phyloP scores from a whole-genome alignment of 495 filamentous ascomycete genomes.

The Sabuloglossum arenarium region DNA sequence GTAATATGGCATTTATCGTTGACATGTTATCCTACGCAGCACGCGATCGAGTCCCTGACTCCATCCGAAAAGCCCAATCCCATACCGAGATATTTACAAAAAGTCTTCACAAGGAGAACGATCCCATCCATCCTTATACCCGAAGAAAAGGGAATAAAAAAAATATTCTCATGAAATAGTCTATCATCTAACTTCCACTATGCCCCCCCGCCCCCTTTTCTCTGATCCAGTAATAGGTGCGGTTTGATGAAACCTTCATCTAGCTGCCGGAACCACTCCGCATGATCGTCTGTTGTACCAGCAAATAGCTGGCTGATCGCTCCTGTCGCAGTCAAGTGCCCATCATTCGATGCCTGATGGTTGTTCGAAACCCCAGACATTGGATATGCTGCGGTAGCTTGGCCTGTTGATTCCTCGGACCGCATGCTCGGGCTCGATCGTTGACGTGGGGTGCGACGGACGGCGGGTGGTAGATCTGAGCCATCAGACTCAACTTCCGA shows the following conservation, averaged over 20 bases:
- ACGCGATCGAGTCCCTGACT: background rate
- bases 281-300: slow-evolving; percentile 68
- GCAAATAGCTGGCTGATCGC: slow-evolving; percentile 55
- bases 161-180: background rate
- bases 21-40: background rate
- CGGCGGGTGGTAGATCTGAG: slow-evolving; percentile 18
- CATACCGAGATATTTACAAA: background rate
- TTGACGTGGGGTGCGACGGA: slow-evolving; percentile 6
- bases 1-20: background rate
- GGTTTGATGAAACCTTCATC: slow-evolving; percentile 97
- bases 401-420: background rate
- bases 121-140: background rate
- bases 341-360: slow-evolving; percentile 4
- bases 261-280: slow-evolving; percentile 75
- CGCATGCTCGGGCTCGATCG: slow-evolving; percentile 9
- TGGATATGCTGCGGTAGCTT: background rate
- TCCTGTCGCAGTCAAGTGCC: slow-evolving; percentile 28
- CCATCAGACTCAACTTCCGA: slow-evolving; percentile 31
- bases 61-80: background rate
- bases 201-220: slow-evolving; percentile 16
- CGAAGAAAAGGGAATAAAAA: background rate
- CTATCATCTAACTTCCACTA: background rate
- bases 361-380: background rate
- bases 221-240: slow-evolving; percentile 63
- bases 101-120: background rate